Evolutionary conservation across 1,284 basidiomycete species (phyloP).

Genomic region (Boletus smithii): DNA sequence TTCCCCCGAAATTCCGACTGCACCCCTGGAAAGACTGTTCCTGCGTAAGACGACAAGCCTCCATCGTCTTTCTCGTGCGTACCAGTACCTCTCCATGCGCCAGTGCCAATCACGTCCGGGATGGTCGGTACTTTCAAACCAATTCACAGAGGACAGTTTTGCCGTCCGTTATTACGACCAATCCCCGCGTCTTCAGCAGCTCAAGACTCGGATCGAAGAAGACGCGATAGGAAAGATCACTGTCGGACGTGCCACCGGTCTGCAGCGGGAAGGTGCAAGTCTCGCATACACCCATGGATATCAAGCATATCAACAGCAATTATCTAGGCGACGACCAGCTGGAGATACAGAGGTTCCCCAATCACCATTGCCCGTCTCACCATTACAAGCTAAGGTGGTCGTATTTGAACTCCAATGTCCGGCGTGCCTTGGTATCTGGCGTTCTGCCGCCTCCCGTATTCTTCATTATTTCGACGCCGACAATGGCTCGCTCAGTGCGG

Average conservation of each 20-base stretch:
- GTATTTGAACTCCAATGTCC: slow-evolving; percentile 10
- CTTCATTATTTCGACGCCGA: too few species aligned
- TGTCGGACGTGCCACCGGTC: too few species aligned
- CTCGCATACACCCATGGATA: too few species aligned
- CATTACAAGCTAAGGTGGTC: background rate
- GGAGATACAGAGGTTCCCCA: too few species aligned
- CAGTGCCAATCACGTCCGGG: background rate
- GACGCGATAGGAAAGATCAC: too few species aligned
- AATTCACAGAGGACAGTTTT: background rate
- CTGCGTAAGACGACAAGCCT: background rate
- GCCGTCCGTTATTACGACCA: slow-evolving; percentile 8
- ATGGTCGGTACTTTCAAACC: background rate
- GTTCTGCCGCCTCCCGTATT: background rate
- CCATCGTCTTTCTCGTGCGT: too few species aligned
- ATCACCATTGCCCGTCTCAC: too few species aligned
- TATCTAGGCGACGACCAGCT: too few species aligned
- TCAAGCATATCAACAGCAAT: too few species aligned
- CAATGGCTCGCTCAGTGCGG: too few species aligned
- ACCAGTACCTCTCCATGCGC: background rate
- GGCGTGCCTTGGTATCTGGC: slow-evolving; percentile 1
- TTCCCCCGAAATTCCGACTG: background rate
- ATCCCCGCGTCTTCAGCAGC: background rate
- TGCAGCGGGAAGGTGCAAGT: too few species aligned
- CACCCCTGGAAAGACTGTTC: background rate
- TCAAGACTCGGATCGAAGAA: background rate